A percentile compares a stretch with the other conserved stretches of the same genome.
These are phyloP conservation scores for Lepidium aucheri DNA, from an alignment of 345 rosid genomes.

Conservation along the genomic window DNA sequence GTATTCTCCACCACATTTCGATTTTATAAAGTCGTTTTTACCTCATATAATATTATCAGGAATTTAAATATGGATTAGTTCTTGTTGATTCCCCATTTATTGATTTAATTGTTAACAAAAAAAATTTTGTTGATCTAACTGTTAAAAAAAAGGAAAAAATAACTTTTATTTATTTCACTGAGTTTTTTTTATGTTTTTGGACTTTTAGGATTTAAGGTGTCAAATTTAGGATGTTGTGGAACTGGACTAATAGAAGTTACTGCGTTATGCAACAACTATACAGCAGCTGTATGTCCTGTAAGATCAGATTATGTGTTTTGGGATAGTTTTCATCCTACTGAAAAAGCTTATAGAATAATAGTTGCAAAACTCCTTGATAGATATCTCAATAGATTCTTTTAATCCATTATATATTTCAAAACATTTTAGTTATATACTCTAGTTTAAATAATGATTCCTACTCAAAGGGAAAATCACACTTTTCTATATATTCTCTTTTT, in stretches of 20 bases:
- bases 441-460: not conserved
- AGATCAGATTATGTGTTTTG: constrained; percentile 53
- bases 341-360: constrained; percentile 34
- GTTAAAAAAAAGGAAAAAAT: no score
- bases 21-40: no score
- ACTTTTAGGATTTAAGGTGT: constrained; percentile 45
- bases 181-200: no score
- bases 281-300: constrained; percentile 26
- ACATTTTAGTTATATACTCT: not conserved
- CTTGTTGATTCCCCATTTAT: no score
- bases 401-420: not conserved
- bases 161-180: no score
- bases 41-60: no score
- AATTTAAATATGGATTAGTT: no score
- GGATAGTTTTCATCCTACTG: constrained; percentile 81
- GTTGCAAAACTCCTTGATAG: constrained; percentile 19
- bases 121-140: no score
- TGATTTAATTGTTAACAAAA: no score
- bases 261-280: constrained; percentile 31
- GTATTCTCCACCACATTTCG: no score
- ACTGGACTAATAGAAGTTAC: constrained; percentile 56
- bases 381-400: constrained; percentile 14
- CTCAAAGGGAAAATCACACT: not conserved
- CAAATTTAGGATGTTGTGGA: constrained; percentile 60
- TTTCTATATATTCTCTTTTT: no score